Evolutionary conservation across 1,284 basidiomycete genomes (phyloP), one percentile per base, ranked within the genome.

Genomic region (Spongispora temasekensis): DNA sequence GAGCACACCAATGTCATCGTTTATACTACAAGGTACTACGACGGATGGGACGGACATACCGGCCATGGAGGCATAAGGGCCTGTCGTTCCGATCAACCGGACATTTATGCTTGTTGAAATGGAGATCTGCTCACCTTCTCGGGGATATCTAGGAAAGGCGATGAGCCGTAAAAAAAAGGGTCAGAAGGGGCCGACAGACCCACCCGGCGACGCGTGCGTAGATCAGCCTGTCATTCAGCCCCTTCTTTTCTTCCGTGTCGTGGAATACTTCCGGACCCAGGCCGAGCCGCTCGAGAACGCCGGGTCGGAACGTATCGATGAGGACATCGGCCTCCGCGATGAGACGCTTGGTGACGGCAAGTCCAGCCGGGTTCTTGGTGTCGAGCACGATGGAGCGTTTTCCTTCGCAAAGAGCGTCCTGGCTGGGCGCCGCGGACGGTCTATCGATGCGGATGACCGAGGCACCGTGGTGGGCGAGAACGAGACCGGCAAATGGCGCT

Each of bases 281-380:
- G 4, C 89, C 90, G 23, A 94, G 76, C 60, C 84, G 81, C 69
- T 95, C 93, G 74, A 94, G 80, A 3, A 94, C 91, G 1, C 92
- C 92, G 50, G 93, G 91, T 55, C 93, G 79, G 72, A 91, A 95
- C 1, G 93, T 87, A 69, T 95, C 93, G 66, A 95, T 91, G 52
- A 94, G 76, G 17, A 94, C 83, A 71, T 95, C 92, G 5, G 90
- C 88, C 42, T 78, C 69, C n/a, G 77, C 71, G 28, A 94, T 81
- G 61, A 95, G 78, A 57, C 78, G 81, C 66, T 78, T 79, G 60
- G 90, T 70, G n/a, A 86, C 70, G 15, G 80, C 79, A 51, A 82
- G 75, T n/a, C 93, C 93, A 25, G 79, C 79, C 1, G 79, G 72
- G 13, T 78, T 75, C 75, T 91, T 93, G 7, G 85, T 80, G 64